Evolutionary conservation across 768 basidiomycete species (phyloP).

Genomic region (Chalciporus piperatus): DNA sequence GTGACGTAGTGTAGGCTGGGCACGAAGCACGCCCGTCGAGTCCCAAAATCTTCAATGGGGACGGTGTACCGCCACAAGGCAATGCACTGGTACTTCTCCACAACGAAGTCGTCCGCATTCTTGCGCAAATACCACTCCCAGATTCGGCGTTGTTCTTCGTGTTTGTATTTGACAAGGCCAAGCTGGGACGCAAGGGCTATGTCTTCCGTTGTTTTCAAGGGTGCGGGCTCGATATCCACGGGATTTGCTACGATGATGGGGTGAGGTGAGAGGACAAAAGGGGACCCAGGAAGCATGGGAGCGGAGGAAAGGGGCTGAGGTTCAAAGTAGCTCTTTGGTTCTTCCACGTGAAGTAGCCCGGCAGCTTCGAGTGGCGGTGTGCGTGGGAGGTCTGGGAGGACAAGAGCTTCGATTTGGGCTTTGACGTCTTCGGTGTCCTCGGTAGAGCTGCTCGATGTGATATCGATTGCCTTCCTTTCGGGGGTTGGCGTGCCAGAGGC

Average conservation of each 20-base stretch:
- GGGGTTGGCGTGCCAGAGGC: constrained; percentile 30
- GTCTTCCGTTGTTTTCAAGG: constrained; percentile 61
- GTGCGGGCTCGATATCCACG: constrained; percentile 39
- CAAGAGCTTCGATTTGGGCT: constrained; percentile 61
- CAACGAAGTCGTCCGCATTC: constrained; percentile 81
- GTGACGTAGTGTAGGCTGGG: constrained; percentile 71
- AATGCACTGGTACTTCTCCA: constrained; percentile 92
- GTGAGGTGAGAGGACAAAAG: constrained; percentile 32
- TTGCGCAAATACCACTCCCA: constrained; percentile 96
- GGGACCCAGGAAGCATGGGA: constrained; percentile 28
- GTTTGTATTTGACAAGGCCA: constrained; percentile 69
- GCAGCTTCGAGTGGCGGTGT: constrained; percentile 38
- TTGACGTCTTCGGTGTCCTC: constrained; percentile 51
- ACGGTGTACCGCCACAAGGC: constrained; percentile 76
- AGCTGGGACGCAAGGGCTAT: constrained; percentile 74
- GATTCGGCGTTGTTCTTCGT: constrained; percentile 82
- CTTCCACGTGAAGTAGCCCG: constrained; percentile 28
- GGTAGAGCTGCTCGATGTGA: constrained; percentile 5
- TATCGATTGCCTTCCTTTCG: constrained; percentile 19
- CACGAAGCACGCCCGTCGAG: constrained; percentile 73
- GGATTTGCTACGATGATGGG: constrained; percentile 23
- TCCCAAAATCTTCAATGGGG: constrained; percentile 65
- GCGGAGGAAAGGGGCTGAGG: constrained; percentile 30
- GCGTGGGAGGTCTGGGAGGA: constrained; percentile 33
- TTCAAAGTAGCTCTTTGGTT: constrained; percentile 44